Evolutionary conservation across 2,329 filamentous ascomycete genomes (phyloP).

Genomic region (Cadophora malorum): DNA sequence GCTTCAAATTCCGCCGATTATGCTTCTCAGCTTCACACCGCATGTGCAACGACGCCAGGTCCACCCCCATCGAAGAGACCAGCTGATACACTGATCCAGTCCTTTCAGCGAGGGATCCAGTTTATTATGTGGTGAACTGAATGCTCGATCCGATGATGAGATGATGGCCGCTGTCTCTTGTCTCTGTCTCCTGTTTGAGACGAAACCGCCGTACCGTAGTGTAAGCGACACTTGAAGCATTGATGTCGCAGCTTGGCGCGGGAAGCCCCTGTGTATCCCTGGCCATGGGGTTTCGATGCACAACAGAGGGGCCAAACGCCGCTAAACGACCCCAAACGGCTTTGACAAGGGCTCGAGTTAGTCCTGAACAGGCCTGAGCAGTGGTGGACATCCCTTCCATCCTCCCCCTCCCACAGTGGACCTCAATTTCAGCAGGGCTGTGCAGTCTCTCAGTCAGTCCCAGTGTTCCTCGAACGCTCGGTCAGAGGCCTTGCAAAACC

Average conservation of each 20-base stretch:
- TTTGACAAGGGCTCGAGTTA: neutral
- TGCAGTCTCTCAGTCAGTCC: constrained; percentile 3
- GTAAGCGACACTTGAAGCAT: constrained; percentile 33
- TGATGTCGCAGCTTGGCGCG: constrained; percentile 25
- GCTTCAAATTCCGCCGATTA: neutral
- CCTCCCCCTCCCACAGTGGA: constrained; percentile 1
- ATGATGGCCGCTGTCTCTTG: constrained; percentile 19
- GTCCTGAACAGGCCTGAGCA: neutral
- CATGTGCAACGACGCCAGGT: neutral
- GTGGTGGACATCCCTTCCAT: neutral
- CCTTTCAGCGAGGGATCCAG: constrained; percentile 3
- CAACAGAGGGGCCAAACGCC: constrained; percentile 7
- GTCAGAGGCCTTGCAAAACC: neutral
- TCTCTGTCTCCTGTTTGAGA: constrained; percentile 22
- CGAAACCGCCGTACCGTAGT: constrained; percentile 22
- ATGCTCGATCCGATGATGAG: constrained; percentile 26
- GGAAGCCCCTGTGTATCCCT: constrained; percentile 15
- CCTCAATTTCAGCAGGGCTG: constrained; percentile 17
- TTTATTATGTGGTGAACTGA: neutral
- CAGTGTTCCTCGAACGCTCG: constrained; percentile 15
- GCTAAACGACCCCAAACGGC: constrained; percentile 5
- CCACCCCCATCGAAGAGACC: constrained; percentile 1
- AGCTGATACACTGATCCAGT: constrained; percentile 6
- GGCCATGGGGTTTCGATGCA: constrained; percentile 13
- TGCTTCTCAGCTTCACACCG: neutral